Conservation (phyloP, 768 basidiomycete genomes). For the Lactifluus rugatus region DNA sequence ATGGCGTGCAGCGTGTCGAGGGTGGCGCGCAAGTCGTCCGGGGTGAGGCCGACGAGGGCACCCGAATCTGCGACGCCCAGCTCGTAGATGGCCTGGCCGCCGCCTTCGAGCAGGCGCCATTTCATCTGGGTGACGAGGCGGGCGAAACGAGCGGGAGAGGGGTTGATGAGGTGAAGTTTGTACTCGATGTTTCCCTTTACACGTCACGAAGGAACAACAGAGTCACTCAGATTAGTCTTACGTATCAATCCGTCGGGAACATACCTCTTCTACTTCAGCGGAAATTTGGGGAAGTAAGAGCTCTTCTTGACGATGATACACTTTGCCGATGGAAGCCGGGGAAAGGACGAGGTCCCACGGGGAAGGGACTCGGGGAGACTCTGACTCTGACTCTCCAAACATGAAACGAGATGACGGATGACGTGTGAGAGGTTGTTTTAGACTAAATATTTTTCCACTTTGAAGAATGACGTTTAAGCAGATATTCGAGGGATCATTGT, state of each 20-base stretch:
- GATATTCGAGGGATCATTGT: conserved; percentile 55
- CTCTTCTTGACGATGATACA: conserved; percentile 23
- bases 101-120: conserved; percentile 66
- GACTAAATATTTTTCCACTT: neutral
- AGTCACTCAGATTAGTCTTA: neutral
- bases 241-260: conserved; percentile 1
- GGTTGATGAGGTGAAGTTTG: conserved; percentile 81
- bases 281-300: conserved; percentile 50
- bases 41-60: conserved; percentile 68
- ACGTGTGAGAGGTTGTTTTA: neutral
- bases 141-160: conserved; percentile 64
- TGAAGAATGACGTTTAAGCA: conserved; percentile 17
- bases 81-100: conserved; percentile 49
- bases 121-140: conserved; percentile 91
- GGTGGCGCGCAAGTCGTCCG: conserved; percentile 66
- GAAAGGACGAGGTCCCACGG: conserved; percentile 77
- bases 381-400: conserved; percentile 78
- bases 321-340: conserved; percentile 28
- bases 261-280: conserved; percentile 62
- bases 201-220: neutral
- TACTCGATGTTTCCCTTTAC: conserved; percentile 83
- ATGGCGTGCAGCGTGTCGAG: conserved; percentile 86
- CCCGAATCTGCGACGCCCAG: conserved; percentile 75
- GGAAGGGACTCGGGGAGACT: conserved; percentile 68
- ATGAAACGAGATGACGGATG: conserved; percentile 29